Base-by-base conservation (phyloP, 495 filamentous ascomycete genomes). In the Penicillium lividum region DNA sequence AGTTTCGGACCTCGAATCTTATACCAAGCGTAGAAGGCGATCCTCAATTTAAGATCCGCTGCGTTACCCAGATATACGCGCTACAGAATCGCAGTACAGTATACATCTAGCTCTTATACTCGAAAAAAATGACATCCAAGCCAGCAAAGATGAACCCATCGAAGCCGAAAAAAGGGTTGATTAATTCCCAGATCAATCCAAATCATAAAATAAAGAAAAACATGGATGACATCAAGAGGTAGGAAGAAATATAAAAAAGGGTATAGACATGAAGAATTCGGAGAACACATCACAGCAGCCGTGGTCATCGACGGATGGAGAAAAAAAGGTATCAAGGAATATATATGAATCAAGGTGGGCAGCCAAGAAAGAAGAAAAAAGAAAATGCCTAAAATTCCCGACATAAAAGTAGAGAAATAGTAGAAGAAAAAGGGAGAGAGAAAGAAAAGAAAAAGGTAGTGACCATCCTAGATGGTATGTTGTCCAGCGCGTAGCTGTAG, bases 251-350 rank as follows among this genome's bases (percentile, higher is more conserved):
- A 55, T 45, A 62, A 53, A 27, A 59, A 67, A 61, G 68, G 68
- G 68, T 69, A 72, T 72, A 68, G 56, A 57, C 58, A 65, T 69
- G 58, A 59, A 59, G 54, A 65, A 62, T 52, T 68, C 63, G 60
- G 63, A 56, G 44, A 59, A 62, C 60, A 63, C 65, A 52, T 68
- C 53, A 68, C 59, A 55, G 54, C 40, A 58, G 52, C 59, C 62
- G 60, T 57, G 45, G 54, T 56, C 66, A 54, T 51, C 43, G 47
- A 59, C 33, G 40, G 40, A 48, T 38, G 38, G 18, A 50, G 57
- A 43, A 43, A 57, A 61, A 59, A 50, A 28, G 40, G 61, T 59
- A 56, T 53, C 53, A 43, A 58, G 56, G 28, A 61, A 65, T 68
- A 66, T 66, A 31, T 63, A 61, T 22, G 38, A 18, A 40, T 40